These are phyloP conservation scores for Phytophthora multivora DNA, from an alignment of 352 stramenopile genomes.

Conservation along the genomic window DNA sequence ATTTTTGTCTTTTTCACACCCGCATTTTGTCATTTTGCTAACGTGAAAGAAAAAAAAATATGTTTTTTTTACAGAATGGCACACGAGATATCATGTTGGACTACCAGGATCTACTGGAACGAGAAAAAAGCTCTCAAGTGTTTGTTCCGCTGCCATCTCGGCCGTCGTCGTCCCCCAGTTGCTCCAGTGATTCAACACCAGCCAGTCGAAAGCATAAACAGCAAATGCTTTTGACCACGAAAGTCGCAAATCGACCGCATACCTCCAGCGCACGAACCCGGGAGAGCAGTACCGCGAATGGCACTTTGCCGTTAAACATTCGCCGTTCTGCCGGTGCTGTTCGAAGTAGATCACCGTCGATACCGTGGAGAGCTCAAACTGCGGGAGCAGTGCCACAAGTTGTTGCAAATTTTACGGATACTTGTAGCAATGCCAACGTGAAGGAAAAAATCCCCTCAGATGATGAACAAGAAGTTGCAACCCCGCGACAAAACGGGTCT, in stretches of 20 bases:
- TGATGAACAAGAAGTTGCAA: constrained; percentile 15
- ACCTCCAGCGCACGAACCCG: constrained; percentile 26
- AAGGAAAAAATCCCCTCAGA: constrained; percentile 1
- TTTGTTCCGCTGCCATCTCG: constrained; percentile 30
- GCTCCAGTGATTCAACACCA: constrained; percentile 21
- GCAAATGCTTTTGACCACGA: constrained; percentile 40
- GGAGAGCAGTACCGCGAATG: constrained; percentile 6
- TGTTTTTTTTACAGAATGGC: constrained; percentile 43
- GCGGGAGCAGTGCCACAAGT: constrained; percentile 22
- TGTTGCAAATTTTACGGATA: neutral
- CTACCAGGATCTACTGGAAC: constrained; percentile 62
- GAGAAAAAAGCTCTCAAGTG: constrained; percentile 37
- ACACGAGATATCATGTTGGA: constrained; percentile 71
- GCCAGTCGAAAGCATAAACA: constrained; percentile 54
- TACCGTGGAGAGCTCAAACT: constrained; percentile 37
- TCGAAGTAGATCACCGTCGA: constrained; percentile 19
- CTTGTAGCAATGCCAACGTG: neutral
- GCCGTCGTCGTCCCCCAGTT: constrained; percentile 37
- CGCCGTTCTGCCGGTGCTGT: constrained; percentile 21
- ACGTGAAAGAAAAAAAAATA: neutral
- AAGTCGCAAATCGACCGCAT: constrained; percentile 23
- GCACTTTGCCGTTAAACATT: constrained; percentile 4
- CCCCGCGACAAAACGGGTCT: neutral
- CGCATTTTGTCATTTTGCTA: neutral
- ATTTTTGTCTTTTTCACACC: neutral